Evolutionary conservation across 176 grass and related monocot genomes (phyloP), one percentile per base, ranked within the genome.

Genomic region (Oryza glumipatula): DNA sequence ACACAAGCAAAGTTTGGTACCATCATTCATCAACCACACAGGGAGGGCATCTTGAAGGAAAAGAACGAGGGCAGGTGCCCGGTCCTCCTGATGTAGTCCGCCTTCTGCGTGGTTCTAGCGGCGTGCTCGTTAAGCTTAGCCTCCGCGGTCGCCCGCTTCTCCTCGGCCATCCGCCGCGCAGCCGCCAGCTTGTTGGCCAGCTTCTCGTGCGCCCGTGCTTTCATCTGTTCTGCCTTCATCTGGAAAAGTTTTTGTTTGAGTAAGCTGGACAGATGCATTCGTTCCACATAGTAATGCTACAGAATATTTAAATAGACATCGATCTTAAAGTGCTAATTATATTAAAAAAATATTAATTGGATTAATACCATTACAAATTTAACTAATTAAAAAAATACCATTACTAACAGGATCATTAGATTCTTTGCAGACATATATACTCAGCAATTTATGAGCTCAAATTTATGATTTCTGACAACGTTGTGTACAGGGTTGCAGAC

Each of bases 201-300:
- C 87, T 87, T 92, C 79, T 98, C 93, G 64, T 98, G 93, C 9
- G 89, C 91, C 82, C 91, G 89, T 16, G 93, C 82, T 60, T 95
- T 98, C 85, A 90, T 84, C 71, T 92, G 92, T 3, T 98, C 96
- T 0, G 96, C 93, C 87, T 88, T 98, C 22, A 95, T 88, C 96
- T 98, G 56, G 71, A 15, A 1, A 22, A 21, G 22, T 67, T 24
- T 30, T 33, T 12, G 39, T 51, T 81, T 9, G 38, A 65, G 13
- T 10, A 64, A 73, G 7, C 4, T 24, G n/a, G 6, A 64, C 10
- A 44, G 33, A 65, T 16, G 44, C 0, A n/a, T 35, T 9, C 3
- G 38, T 41, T 41, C 39, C 4, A 61, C 4, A 61, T 2, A 17
- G 3, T 28, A 56, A 7, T 12, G 10, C 19, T 43, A 6, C 7